Evolutionary conservation across 2,329 filamentous ascomycete genomes (phyloP).

Genomic region (Calonectria ilicicola): DNA sequence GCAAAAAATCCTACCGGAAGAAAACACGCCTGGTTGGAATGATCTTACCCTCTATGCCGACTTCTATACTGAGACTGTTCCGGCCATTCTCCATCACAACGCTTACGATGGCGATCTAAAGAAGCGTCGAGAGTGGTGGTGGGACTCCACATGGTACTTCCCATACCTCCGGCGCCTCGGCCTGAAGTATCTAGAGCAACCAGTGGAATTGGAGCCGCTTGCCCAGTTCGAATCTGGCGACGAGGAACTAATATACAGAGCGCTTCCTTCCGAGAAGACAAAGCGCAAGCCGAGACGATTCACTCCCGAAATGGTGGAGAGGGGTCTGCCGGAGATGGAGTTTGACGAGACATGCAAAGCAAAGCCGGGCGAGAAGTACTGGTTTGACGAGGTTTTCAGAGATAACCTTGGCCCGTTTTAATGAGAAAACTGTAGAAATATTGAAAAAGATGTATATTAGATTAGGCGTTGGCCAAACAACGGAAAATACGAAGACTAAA

Average conservation of each 20-base stretch:
- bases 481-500: no score
- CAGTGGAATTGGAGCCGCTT: neutral
- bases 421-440: neutral
- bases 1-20: neutral
- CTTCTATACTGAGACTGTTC: constrained; percentile 33
- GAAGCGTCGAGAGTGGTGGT: constrained; percentile 25
- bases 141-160: constrained; percentile 36
- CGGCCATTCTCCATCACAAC: constrained; percentile 34
- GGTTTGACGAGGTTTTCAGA: constrained; percentile 31
- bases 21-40: constrained; percentile 20
- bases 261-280: neutral
- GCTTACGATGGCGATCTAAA: constrained; percentile 26
- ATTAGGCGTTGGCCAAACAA: neutral
- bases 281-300: constrained; percentile 28
- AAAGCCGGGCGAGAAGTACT: neutral
- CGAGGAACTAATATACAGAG: constrained; percentile 6
- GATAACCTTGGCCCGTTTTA: constrained; percentile 22
- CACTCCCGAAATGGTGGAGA: neutral
- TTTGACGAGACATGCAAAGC: constrained; percentile 20
- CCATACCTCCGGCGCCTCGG: constrained; percentile 22
- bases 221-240: neutral
- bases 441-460: neutral
- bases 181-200: constrained; percentile 8
- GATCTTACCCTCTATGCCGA: constrained; percentile 33
- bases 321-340: constrained; percentile 15